phyloP scores from a whole-genome alignment of 140 eudicot genomes.

The Oenanthe javanica region DNA sequence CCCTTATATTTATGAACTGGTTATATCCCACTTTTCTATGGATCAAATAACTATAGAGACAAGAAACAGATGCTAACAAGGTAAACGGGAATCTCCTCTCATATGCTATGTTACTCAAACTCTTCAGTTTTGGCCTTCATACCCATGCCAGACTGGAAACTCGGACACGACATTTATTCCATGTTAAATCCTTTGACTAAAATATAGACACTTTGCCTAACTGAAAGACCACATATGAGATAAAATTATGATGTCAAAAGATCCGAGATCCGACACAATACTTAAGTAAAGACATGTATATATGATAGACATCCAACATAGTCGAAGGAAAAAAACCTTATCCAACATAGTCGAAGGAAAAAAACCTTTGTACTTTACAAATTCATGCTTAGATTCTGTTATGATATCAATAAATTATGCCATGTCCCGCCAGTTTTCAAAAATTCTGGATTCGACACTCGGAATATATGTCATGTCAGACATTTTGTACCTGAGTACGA shows the following conservation, averaged over 20 bases:
- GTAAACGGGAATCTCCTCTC: background rate
- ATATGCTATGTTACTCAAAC: background rate
- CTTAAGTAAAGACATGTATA: background rate
- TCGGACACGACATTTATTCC: background rate
- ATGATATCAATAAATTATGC: background rate
- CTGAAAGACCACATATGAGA: background rate
- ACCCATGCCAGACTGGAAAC: background rate
- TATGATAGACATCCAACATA: background rate
- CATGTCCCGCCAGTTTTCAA: background rate
- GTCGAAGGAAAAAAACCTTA: background rate
- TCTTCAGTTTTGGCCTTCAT: background rate
- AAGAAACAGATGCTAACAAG: background rate
- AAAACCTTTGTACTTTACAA: background rate
- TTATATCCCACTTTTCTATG: background rate
- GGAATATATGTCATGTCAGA: background rate
- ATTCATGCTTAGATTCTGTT: background rate
- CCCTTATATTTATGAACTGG: background rate
- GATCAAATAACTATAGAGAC: background rate
- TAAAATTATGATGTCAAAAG: background rate
- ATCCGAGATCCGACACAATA: background rate
- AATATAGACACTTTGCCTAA: background rate
- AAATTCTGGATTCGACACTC: background rate
- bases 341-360: background rate
- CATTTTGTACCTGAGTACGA: background rate
- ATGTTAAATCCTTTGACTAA: background rate